A percentile compares a stretch with the other conserved stretches of the same genome.
Conservation (phyloP, 306 rosid genomes). For the Morella rubra region DNA sequence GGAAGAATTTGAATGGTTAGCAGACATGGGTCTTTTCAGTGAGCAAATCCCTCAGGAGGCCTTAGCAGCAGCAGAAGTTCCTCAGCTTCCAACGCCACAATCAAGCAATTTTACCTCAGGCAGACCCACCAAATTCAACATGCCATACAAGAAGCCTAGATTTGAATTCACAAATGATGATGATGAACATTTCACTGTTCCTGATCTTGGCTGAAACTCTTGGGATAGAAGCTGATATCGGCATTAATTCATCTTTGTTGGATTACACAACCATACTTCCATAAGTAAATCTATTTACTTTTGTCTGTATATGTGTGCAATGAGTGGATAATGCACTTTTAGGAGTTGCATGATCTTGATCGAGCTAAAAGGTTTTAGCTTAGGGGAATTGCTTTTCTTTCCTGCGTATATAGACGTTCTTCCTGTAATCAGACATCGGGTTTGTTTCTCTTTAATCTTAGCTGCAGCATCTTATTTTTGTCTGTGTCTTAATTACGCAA, state of each 20-base stretch:
- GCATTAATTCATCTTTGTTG: not conserved
- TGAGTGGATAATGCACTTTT: not conserved
- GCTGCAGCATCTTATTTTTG: too few relatives aligned
- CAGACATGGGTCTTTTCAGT: conserved; percentile 66
- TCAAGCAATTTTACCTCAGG: conserved; percentile 40
- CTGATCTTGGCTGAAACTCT: conserved; percentile 75
- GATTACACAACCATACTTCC: conserved; percentile 33
- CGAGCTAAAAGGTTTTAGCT: conserved; percentile 24
- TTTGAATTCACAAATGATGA: conserved; percentile 63
- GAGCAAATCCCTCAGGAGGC: conserved; percentile 68
- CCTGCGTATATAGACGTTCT: not conserved
- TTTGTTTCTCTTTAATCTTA: too few relatives aligned
- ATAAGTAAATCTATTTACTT: conserved; percentile 21
- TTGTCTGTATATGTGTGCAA: conserved; percentile 26
- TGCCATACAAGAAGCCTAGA: conserved; percentile 74
- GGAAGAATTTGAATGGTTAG: conserved; percentile 90
- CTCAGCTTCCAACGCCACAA: conserved; percentile 67
- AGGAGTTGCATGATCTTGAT: conserved; percentile 21
- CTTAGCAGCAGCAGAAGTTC: conserved; percentile 90
- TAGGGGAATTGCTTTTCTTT: conserved; percentile 11
- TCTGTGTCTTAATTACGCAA: too few relatives aligned
- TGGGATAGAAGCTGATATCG: conserved; percentile 7
- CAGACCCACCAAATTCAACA: conserved; percentile 51
- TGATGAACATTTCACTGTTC: conserved; percentile 78
- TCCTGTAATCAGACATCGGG: too few relatives aligned